Evolutionary conservation across 768 basidiomycete species (phyloP).

Genomic region (Termitomyces bulborhizus): DNA sequence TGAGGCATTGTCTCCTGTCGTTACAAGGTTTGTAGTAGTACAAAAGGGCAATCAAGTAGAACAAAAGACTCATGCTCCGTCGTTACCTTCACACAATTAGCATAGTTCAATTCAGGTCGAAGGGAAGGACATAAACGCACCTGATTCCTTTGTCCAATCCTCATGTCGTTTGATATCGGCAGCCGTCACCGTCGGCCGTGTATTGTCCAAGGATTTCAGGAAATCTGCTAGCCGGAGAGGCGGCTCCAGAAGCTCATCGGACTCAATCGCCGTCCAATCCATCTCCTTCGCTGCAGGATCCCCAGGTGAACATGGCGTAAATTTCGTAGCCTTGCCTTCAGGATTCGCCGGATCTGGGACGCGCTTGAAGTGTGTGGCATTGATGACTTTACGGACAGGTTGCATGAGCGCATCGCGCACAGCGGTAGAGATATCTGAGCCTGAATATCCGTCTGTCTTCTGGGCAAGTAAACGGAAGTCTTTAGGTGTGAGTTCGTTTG

Average conservation of each 20-base stretch:
- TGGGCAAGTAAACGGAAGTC: conserved; percentile 82
- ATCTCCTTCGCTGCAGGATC: conserved; percentile 82
- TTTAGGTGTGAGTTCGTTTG: conserved; percentile 70
- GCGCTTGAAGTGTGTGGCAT: conserved; percentile 90
- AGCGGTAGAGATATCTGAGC: conserved; percentile 90
- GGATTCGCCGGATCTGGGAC: conserved; percentile 27
- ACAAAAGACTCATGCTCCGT: conserved; percentile 10
- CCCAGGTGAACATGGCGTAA: conserved; percentile 96
- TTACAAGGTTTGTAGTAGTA: background rate
- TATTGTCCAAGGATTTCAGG: conserved; percentile 68
- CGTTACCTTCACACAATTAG: conserved; percentile 9
- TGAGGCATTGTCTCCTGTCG: background rate
- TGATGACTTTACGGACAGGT: conserved; percentile 92
- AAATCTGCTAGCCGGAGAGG: conserved; percentile 75
- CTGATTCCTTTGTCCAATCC: conserved; percentile 80
- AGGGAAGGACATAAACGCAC: conserved; percentile 31
- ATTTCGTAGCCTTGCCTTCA: conserved; percentile 38
- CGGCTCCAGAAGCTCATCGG: conserved; percentile 89
- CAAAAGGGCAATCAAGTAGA: background rate
- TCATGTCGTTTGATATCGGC: conserved; percentile 83
- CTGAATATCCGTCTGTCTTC: conserved; percentile 89
- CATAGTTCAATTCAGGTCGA: background rate
- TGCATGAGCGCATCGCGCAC: conserved; percentile 99
- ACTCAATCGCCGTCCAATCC: conserved; percentile 82
- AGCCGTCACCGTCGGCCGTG: conserved; percentile 83